Evolutionary conservation across 306 rosid species (phyloP), one percentile per base, ranked within the genome.

Genomic region (Lathyrus aphaca): DNA sequence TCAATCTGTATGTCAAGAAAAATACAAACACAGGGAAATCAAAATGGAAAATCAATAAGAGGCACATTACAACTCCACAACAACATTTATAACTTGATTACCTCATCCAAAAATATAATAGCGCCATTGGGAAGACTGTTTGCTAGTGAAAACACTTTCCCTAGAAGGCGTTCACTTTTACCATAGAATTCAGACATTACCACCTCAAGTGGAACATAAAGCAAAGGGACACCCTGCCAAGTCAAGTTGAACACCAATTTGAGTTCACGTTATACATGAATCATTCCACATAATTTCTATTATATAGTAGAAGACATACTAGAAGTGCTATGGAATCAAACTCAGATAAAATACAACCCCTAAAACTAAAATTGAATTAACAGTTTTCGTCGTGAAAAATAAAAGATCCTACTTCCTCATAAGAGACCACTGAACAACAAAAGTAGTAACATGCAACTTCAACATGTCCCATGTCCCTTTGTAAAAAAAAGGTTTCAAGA

Each of bases 91-190:
- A 14, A 38, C 66, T 57, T 46, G 44, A 29, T 69, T 88, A 91
- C 97, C 97, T 91, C 97, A 53, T 91, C 97, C 5, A 91, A 77
- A 78, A 91, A 91, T 78, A 93, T 88, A 57, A 93, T 85, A 72
- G 97, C 96, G 74, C 98, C 98, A 25, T 74, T 58, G 17, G 90
- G 85, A 59, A 93, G 90, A 35, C 80, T 74, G 43, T 90, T 85
- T 9, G 97, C 96, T 63, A 93, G 89, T 2, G 97, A 85, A 74
- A 93, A 93, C 63, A 93, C 88, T 73, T 82, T 81, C 17, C 97
- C 97, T 21, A 93, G 74, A 45, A 90, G 83, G 48, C 89, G 82
- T 77, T 90, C 98, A 60, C 98, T 93, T 87, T 93, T 96, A 82
- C 97, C 97, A 1, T 86, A 88, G 77, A 80, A 90, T 73, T 93